A percentile compares a stretch with the other conserved stretches of the same genome.
Conservation (phyloP, 2,329 filamentous ascomycete genomes). For the Hypoxylon sp. region DNA sequence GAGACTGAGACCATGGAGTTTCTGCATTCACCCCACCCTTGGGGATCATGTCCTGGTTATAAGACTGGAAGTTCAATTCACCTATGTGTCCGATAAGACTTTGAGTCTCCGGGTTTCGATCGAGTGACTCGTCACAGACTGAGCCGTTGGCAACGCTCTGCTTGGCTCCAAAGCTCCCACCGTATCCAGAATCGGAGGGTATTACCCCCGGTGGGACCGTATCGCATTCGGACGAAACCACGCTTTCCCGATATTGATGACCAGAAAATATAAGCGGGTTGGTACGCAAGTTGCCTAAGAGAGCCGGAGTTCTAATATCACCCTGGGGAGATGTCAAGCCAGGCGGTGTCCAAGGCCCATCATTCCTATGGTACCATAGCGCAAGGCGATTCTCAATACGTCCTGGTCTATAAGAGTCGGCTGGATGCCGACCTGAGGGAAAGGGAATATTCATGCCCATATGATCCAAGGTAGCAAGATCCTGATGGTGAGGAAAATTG, state of each 20-base stretch:
- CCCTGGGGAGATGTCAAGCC: constrained; percentile 51
- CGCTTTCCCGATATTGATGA: constrained; percentile 52
- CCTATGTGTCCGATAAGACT: constrained; percentile 54
- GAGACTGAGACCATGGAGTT: constrained; percentile 32
- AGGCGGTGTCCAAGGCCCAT: constrained; percentile 60
- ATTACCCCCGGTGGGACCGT: constrained; percentile 51
- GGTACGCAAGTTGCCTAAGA: constrained; percentile 44
- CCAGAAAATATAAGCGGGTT: constrained; percentile 49
- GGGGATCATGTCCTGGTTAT: constrained; percentile 34
- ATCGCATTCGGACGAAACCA: constrained; percentile 57
- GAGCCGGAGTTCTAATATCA: constrained; percentile 48
- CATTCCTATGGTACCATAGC: constrained; percentile 56
- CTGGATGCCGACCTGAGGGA: constrained; percentile 16
- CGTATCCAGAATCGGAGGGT: constrained; percentile 63
- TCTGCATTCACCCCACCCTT: constrained; percentile 26
- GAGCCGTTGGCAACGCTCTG: constrained; percentile 61
- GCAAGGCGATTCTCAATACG: constrained; percentile 43
- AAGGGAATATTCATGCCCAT: constrained; percentile 30
- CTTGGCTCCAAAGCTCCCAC: constrained; percentile 56
- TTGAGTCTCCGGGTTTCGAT: constrained; percentile 56
- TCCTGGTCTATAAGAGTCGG: constrained; percentile 9
- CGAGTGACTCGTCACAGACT: constrained; percentile 57
- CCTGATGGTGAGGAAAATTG: constrained; percentile 33
- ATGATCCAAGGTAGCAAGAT: constrained; percentile 36
- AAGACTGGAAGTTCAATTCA: constrained; percentile 45